Evolutionary conservation across 495 filamentous ascomycete species (phyloP).

Genomic region (Hypoxylon fuscum): DNA sequence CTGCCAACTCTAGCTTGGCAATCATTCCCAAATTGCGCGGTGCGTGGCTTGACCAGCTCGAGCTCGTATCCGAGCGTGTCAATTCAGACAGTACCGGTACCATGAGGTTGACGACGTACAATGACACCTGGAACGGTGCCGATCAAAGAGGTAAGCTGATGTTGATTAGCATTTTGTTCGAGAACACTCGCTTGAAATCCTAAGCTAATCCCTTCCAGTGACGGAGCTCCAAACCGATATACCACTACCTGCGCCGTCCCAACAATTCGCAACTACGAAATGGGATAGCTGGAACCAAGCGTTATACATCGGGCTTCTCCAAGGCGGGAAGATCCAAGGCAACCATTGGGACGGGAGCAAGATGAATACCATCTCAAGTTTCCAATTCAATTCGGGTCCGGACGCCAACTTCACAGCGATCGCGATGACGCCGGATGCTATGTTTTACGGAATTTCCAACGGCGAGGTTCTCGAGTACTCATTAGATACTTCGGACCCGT

Average conservation of each 20-base stretch:
- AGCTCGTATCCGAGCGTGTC: constrained; percentile 31
- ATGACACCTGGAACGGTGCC: constrained; percentile 30
- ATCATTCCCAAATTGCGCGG: constrained; percentile 26
- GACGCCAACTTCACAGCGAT: constrained; percentile 34
- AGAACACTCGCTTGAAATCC: not conserved
- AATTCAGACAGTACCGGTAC: constrained; percentile 19
- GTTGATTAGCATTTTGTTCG: no score
- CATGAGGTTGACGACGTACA: constrained; percentile 32
- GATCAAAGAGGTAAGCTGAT: constrained; percentile 23
- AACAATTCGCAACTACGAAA: constrained; percentile 35
- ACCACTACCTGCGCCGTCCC: constrained; percentile 26
- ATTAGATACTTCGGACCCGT: constrained; percentile 25
- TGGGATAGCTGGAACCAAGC: constrained; percentile 34
- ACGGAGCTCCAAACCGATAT: constrained; percentile 30
- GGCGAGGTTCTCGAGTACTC: constrained; percentile 32
- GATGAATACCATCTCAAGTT: constrained; percentile 16
- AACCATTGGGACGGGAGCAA: constrained; percentile 23
- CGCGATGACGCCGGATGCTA: constrained; percentile 34
- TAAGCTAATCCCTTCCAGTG: constrained; percentile 23
- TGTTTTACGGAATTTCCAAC: constrained; percentile 40
- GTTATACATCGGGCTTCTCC: constrained; percentile 26
- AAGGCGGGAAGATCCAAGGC: constrained; percentile 19
- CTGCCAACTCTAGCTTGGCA: constrained; percentile 33
- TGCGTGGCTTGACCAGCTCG: constrained; percentile 18
- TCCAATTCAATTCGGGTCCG: constrained; percentile 25